Evolutionary conservation across 345 rosid genomes (phyloP), one percentile per base, ranked within the genome.

Genomic region (Moricandia moricandioides): DNA sequence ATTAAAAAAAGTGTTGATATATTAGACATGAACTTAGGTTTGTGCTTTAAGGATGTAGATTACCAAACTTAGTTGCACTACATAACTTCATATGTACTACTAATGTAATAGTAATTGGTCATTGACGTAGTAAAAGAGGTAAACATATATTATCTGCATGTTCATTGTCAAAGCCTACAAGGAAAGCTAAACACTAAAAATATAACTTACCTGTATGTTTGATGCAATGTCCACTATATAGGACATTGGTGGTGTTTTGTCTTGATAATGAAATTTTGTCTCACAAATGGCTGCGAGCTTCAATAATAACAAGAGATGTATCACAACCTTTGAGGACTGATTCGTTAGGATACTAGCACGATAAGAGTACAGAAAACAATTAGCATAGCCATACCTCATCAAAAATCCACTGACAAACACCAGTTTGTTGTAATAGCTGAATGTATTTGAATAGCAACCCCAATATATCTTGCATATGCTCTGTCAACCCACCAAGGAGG

Each of bases 371-470:
- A 6, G 6, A 43, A 66, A 29, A 5, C 16, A 61, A 18, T 24
- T 3, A 24, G 64, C 51, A 24, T 64, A 64, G 62, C 57, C 73
- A 80, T 85, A 94, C 98, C 98, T 94, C 98, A 80, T 91, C 92
- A 84, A 94, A 94, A 82, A 94, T 90, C 98, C 97, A 91, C 74
- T 90, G 84, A 81, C 91, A 85, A 71, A 86, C 84, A 52, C 97
- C 98, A 67, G 91, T 86, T 73, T 88, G 77, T 77, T 85, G 91
- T 75, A 94, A 81, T 65, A 90, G 91, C 39, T 79, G 77, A 65
- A 94, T 86, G 85, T 91, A 91, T 76, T 81, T 91, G 83, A 94
- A 94, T 54, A 91, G 66, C 85, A 94, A 68, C 71, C 97, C 98
- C 6, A 90, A 73, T 58, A 90, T 82, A 39, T 87, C 95, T 77